phyloP scores from a whole-genome alignment of 2,329 filamentous ascomycete species.

The Thielaviopsis cerberus region DNA sequence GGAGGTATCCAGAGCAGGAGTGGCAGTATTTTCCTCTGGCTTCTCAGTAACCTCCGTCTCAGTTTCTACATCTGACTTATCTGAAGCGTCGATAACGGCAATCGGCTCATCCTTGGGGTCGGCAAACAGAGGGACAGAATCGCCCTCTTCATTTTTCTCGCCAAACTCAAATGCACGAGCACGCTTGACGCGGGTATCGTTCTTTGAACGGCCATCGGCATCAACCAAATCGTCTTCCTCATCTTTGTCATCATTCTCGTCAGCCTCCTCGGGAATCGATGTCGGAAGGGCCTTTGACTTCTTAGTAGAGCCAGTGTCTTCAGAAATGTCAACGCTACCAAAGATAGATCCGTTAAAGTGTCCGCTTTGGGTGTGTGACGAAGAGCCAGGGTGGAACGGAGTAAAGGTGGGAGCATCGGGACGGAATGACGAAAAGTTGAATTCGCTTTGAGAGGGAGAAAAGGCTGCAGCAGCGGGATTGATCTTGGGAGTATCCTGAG shows the following conservation, averaged over 20 bases:
- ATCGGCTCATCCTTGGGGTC: slow-evolving; percentile 20
- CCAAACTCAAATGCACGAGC: slow-evolving; percentile 33
- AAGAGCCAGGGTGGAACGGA: slow-evolving; percentile 30
- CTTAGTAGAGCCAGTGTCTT: slow-evolving; percentile 47
- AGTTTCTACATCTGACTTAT: slow-evolving; percentile 13
- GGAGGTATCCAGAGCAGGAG: slow-evolving; percentile 28
- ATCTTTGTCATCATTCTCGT: slow-evolving; percentile 17
- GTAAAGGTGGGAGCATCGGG: slow-evolving; percentile 63
- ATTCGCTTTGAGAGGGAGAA: slow-evolving; percentile 44
- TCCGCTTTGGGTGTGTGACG: slow-evolving; percentile 28
- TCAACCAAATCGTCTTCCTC: slow-evolving; percentile 28
- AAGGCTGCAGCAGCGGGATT: slow-evolving; percentile 55
- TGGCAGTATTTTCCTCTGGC: slow-evolving; percentile 24
- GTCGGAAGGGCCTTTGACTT: slow-evolving; percentile 75
- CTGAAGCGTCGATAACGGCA: slow-evolving; percentile 15
- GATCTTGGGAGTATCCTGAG: slow-evolving; percentile 32
- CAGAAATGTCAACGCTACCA: slow-evolving; percentile 46
- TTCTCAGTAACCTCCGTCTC: slow-evolving; percentile 16
- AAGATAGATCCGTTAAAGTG: slow-evolving; percentile 42
- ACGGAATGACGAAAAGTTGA: slow-evolving; percentile 58
- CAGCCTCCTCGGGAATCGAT: slow-evolving; percentile 36
- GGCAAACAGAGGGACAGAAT: slow-evolving; percentile 61
- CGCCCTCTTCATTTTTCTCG: slow-evolving; percentile 36
- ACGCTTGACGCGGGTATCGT: slow-evolving; percentile 58
- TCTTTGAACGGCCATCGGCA: slow-evolving; percentile 38